These are phyloP conservation scores for Fragosphaeria purpurea DNA, from an alignment of 2,329 filamentous ascomycete genomes.

Conservation along the genomic window DNA sequence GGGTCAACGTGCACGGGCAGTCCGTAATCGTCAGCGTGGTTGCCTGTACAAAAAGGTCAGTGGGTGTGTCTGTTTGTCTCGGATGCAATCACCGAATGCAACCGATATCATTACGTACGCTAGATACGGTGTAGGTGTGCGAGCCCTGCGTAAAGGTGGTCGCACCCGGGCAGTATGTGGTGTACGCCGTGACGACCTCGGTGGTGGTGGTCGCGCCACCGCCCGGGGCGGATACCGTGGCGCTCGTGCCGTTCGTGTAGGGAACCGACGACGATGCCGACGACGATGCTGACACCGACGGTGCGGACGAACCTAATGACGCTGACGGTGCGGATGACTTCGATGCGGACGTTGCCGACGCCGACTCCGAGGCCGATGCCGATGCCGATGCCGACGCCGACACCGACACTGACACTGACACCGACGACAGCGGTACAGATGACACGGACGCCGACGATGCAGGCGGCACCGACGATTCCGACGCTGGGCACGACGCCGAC, in stretches of 20 bases:
- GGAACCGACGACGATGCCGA: not conserved
- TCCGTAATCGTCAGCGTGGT: slow-evolving; percentile 53
- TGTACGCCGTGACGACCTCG: slow-evolving; percentile 6
- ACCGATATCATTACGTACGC: not conserved
- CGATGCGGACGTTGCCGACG: not conserved
- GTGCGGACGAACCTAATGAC: too few species aligned
- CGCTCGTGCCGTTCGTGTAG: too few species aligned
- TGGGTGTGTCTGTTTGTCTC: too few species aligned
- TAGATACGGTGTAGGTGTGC: slow-evolving; percentile 6
- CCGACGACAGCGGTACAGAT: not conserved
- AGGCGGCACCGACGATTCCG: too few species aligned
- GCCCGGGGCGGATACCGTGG: not conserved
- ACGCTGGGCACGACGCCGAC: too few species aligned
- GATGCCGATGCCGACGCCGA: too few species aligned
- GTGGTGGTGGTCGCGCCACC: slow-evolving; percentile 1
- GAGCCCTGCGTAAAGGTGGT: slow-evolving; percentile 7
- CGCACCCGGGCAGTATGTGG: slow-evolving; percentile 6
- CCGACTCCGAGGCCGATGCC: not conserved
- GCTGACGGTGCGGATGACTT: too few species aligned
- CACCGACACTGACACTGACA: not conserved
- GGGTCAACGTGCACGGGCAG: slow-evolving; percentile 58
- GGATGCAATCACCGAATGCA: too few species aligned
- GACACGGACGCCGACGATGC: too few species aligned
- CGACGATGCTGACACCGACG: too few species aligned
- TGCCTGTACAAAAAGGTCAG: slow-evolving; percentile 28